Percentiles rank a stretch among this genome's conserved stretches.
Conservation (phyloP, 1,284 basidiomycete genomes). For the Tilletia caries region DNA sequence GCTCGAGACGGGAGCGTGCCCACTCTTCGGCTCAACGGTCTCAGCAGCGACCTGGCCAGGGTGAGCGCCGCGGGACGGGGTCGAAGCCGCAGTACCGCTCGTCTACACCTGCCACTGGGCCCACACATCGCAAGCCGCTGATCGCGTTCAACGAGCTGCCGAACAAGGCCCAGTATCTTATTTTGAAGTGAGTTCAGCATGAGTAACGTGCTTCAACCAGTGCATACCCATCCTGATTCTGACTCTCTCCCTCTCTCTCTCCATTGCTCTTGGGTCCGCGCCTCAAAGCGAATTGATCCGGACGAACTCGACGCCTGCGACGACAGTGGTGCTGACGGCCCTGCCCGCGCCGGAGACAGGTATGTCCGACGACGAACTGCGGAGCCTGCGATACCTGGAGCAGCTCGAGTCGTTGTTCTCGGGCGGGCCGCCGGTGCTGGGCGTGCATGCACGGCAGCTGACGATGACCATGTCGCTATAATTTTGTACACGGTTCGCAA, state of each 20-base stretch:
- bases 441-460: conserved; percentile 50
- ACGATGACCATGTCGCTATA: conserved; percentile 23
- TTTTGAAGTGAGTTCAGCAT: conserved; percentile 41
- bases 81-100: not conserved
- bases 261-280: no score
- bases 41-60: not conserved
- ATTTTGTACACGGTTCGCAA: no score
- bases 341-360: conserved; percentile 50
- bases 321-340: conserved; percentile 49
- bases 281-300: conserved; percentile 49
- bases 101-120: not conserved
- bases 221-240: no score
- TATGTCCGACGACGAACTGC: conserved; percentile 36
- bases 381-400: conserved; percentile 40
- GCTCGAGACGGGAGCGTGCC: not conserved
- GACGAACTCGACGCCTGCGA: conserved; percentile 36
- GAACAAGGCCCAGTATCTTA: conserved; percentile 51
- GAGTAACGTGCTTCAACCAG: no score
- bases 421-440: conserved; percentile 48
- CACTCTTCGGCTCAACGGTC: not conserved
- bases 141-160: conserved; percentile 51
- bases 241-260: not conserved
- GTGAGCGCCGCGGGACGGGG: not conserved
- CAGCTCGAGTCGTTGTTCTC: conserved; percentile 47
- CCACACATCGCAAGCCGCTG: conserved; percentile 24